Evolutionary conservation across 2,329 filamentous ascomycete genomes (phyloP).

Genomic region (Chaetomium olivaceum): DNA sequence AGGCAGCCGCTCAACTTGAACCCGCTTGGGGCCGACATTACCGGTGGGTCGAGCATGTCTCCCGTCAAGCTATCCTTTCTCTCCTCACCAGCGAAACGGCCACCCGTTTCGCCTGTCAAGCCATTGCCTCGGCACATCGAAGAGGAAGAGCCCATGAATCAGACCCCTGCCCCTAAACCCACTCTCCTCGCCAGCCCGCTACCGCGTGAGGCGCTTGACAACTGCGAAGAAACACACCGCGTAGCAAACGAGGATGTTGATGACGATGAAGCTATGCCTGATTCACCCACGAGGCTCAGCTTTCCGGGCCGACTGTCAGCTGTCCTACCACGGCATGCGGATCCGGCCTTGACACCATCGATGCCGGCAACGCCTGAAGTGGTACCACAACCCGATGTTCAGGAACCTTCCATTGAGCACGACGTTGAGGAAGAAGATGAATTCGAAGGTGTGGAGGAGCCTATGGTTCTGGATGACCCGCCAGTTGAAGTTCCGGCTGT

Average conservation of each 20-base stretch:
- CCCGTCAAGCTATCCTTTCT: conserved; percentile 51
- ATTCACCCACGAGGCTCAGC: conserved; percentile 34
- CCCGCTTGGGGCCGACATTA: conserved; percentile 37
- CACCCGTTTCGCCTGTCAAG: conserved; percentile 32
- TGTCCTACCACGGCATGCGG: conserved; percentile 40
- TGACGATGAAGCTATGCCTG: conserved; percentile 25
- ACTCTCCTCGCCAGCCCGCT: conserved; percentile 36
- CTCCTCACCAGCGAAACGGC: conserved; percentile 43
- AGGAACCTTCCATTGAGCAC: background rate
- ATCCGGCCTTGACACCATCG: conserved; percentile 30
- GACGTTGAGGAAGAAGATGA: background rate
- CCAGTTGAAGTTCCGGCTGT: background rate
- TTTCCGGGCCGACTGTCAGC: conserved; percentile 44
- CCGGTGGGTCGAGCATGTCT: conserved; percentile 38
- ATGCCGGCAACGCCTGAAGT: conserved; percentile 17
- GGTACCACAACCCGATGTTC: background rate
- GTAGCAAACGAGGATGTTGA: conserved; percentile 24
- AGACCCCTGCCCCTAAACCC: conserved; percentile 42
- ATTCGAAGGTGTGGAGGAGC: background rate
- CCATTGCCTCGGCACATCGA: conserved; percentile 25
- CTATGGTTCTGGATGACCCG: conserved; percentile 27
- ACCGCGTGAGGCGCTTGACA: conserved; percentile 9
- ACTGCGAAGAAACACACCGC: background rate
- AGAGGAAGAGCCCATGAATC: conserved; percentile 22
- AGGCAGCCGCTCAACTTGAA: conserved; percentile 50